Evolutionary conservation across 257 asterid species (phyloP).

Genomic region (Solanum pimpinellifolium): DNA sequence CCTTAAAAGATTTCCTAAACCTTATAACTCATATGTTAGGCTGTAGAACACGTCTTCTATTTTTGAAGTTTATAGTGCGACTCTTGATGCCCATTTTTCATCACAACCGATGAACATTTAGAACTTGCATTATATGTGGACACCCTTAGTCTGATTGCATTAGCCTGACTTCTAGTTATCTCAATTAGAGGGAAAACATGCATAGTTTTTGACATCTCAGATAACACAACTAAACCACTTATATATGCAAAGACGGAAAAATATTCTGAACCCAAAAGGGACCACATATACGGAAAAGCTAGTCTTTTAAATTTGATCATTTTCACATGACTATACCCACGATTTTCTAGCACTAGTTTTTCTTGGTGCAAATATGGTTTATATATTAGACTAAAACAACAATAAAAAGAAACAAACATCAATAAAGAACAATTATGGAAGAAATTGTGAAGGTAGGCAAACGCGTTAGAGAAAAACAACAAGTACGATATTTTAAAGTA

Average conservation of each 20-base stretch:
- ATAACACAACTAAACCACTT: slow-evolving; percentile 42
- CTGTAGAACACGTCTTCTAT: too few species aligned
- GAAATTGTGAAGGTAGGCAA: not conserved
- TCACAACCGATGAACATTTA: slow-evolving; percentile 12
- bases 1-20: too few species aligned
- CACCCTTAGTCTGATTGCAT: slow-evolving; percentile 34
- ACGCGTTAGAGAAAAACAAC: not conserved
- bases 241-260: slow-evolving; percentile 39
- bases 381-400: slow-evolving; percentile 17
- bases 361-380: slow-evolving; percentile 70
- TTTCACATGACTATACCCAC: slow-evolving; percentile 84
- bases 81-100: slow-evolving; percentile 31
- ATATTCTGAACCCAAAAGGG: slow-evolving; percentile 25
- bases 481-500: not conserved
- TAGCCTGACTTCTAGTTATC: slow-evolving; percentile 29
- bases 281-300: slow-evolving; percentile 60
- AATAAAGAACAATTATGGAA: not conserved
- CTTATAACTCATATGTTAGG: too few species aligned
- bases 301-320: slow-evolving; percentile 59
- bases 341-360: slow-evolving; percentile 73
- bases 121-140: slow-evolving; percentile 36
- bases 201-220: not conserved
- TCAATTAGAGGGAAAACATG: slow-evolving; percentile 67
- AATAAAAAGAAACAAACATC: too few species aligned
- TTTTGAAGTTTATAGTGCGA: not conserved